Evolutionary conservation across 345 rosid genomes (phyloP), one percentile per base, ranked within the genome.

Genomic region (Citrus sp.): DNA sequence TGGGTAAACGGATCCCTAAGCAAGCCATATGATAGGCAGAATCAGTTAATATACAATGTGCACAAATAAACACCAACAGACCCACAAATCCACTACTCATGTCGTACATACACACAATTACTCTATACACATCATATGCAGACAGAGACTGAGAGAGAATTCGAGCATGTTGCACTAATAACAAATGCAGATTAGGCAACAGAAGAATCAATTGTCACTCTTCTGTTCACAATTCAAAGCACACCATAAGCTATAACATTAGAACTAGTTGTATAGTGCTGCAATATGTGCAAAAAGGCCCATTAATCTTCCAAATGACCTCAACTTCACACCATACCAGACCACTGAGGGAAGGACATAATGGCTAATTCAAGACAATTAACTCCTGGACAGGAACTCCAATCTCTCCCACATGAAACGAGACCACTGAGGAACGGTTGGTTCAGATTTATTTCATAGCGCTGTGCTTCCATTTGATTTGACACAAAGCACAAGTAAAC

Each of bases 1-100:
- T 13, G 35, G 22, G 59, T 56, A 42, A 55, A 24, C 16, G 22
- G 76, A 62, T 62, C 27, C 77, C 82, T 59, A 49, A 80, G 61
- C 25, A 72, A 75, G 54, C 38, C 73, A 74, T 55, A 40, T 25
- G 35, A 40, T 60, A 38, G 40, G 25, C 30, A 74, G 28, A 59
- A 74, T 69, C 70, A 19, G 4, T 51, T 54, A 61, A 19, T 13
- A 67, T 7, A n/a, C 58, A 74, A 70, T 28, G 28, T 63, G 16
- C 35, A 38, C 28, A 21, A 24, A 7, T 35, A 56, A 72, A 28
- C 9, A 30, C 60, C 40, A 22, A 51, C 54, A 4, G 28, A 67
- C 3, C 24, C 71, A 67, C 7, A 38, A 27, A 16, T 54, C 22
- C 58, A 16, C 22, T 54, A 54, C 21, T 54, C 58, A 19, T 54